Conservation (phyloP, 164 flowering plant species). For the Tetrastigma voinierianum region DNA sequence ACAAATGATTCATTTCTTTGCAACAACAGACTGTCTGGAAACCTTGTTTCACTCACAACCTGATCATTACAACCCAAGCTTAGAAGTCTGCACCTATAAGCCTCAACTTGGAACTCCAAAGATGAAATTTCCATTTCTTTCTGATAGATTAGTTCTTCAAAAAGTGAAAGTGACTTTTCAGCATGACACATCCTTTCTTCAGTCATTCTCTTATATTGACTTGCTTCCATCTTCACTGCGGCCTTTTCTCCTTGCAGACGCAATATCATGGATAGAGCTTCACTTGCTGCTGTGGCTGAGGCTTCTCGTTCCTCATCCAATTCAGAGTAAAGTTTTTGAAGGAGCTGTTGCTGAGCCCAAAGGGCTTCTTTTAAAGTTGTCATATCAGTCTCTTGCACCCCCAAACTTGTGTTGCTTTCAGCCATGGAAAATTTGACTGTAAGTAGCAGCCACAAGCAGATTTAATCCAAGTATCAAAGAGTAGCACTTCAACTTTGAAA, state of each 20-base stretch:
- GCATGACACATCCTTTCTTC: constrained; percentile 79
- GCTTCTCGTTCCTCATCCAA: constrained; percentile 89
- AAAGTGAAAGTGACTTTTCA: constrained; percentile 50
- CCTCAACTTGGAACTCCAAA: constrained; percentile 71
- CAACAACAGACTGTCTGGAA: constrained; percentile 28
- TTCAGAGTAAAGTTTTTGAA: constrained; percentile 67
- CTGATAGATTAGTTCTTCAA: constrained; percentile 61
- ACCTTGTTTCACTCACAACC: constrained; percentile 27
- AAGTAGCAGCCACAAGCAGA: not conserved
- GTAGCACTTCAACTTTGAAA: not conserved
- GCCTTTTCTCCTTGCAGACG: constrained; percentile 89
- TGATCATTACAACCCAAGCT: constrained; percentile 63
- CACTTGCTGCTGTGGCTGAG: constrained; percentile 71
- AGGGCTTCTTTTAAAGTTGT: constrained; percentile 61
- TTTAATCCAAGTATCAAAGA: not conserved
- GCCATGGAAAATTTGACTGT: constrained; percentile 21
- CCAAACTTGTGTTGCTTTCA: constrained; percentile 13
- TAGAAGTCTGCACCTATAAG: constrained; percentile 57
- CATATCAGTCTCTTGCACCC: constrained; percentile 31
- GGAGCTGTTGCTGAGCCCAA: constrained; percentile 57
- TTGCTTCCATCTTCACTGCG: constrained; percentile 75
- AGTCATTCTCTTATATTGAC: constrained; percentile 78
- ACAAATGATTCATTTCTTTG: constrained; percentile 22
- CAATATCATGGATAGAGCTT: constrained; percentile 79
- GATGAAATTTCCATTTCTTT: constrained; percentile 85